Evolutionary conservation across 352 stramenopile genomes (phyloP).

Genomic region (Globisporangium paddicum): DNA sequence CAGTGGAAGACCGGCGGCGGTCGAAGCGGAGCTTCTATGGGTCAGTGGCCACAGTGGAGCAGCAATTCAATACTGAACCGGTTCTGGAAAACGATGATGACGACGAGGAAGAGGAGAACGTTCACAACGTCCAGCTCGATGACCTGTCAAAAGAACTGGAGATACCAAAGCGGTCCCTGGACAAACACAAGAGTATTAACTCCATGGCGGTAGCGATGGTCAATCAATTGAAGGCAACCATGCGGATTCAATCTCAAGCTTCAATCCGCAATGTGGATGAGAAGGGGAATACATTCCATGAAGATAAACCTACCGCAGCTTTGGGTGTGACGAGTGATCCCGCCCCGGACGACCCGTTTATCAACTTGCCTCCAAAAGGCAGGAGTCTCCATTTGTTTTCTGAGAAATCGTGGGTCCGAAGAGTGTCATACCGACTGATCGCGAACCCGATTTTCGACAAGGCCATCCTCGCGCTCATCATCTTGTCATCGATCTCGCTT

Average conservation of each 20-base stretch:
- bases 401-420: constrained; percentile 32
- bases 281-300: not conserved
- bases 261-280: not conserved
- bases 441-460: constrained; percentile 72
- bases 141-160: constrained; percentile 17
- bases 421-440: constrained; percentile 42
- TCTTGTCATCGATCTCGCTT: constrained; percentile 76
- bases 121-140: constrained; percentile 18
- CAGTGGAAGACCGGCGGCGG: constrained; percentile 12
- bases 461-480: constrained; percentile 78
- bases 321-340: not conserved
- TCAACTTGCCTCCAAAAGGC: constrained; percentile 15
- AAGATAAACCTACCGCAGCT: not conserved
- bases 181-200: not conserved
- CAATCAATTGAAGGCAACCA: not conserved
- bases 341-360: constrained; percentile 5
- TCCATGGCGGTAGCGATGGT: not conserved
- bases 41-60: not conserved
- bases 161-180: not conserved
- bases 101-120: constrained; percentile 36
- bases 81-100: constrained; percentile 21
- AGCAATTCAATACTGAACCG: constrained; percentile 3
- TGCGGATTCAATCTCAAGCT: not conserved
- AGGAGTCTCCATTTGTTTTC: constrained; percentile 48
- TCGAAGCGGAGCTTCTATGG: constrained; percentile 18